Evolutionary conservation across 164 flowering plant genomes (phyloP), one percentile per base, ranked within the genome.

Genomic region (Magnolia officinalis): DNA sequence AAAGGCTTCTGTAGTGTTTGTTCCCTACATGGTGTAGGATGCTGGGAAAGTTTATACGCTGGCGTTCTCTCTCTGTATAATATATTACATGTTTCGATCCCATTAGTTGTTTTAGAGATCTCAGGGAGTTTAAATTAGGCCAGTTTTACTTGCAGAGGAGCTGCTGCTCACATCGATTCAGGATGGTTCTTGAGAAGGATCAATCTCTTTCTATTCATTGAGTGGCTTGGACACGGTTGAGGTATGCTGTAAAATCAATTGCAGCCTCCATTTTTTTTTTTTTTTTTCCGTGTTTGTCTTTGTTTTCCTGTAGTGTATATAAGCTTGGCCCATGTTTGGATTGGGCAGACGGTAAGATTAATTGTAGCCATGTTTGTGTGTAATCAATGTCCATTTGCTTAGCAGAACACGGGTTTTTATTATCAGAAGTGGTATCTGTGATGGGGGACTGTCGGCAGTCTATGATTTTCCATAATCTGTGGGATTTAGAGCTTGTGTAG

Each of bases 21-120:
- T 5, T 26, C 50, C 18, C 16, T 19, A 21, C 11, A 23, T 31
- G 13, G 55, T 20, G 37, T 68, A n/a, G 58, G 63, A 71, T 78
- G 74, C 72, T 73, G 77, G 79, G 81, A 78, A 71, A 76, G 80
- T 83, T 83, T 75, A 71, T 52, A 72, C 21, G 75, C 72, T 59
- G 37, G 69, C 74, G 5, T 19, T 24, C 58, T 37, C 45, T 37
- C 45, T 63, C 55, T 61, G 76, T 74, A 63, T 31, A n/a, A 61
- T 73, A 61, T 61, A 73, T 73, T 18, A 37, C 31, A 73, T 37
- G 19, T 29, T 24, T 64, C 24, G 5, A 64, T 64, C 24, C 24
- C 2, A 8, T 26, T 37, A 26, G 51, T n/a, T 24, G 71, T 14
- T 68, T 68, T 18, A 68, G 71, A 68, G 61, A 55, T 55, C 61